Conservation (phyloP, 2,329 filamentous ascomycete genomes). For the Monosporascus sp. region DNA sequence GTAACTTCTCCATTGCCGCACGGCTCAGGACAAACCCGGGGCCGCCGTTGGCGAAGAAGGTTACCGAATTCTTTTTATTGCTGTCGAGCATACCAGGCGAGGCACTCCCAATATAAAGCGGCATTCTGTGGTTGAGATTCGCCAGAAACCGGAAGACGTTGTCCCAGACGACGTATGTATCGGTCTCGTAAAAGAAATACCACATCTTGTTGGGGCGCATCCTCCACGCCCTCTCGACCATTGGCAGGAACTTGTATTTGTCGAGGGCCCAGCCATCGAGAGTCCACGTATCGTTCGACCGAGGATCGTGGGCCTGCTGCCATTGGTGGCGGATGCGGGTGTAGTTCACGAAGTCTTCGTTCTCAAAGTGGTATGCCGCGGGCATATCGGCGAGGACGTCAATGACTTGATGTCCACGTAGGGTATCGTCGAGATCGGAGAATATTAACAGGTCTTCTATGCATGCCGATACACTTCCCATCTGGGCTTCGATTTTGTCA, state of each 20-base stretch:
- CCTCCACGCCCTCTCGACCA: constrained; percentile 46
- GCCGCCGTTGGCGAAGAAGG: constrained; percentile 45
- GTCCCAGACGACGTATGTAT: constrained; percentile 44
- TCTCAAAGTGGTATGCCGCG: constrained; percentile 28
- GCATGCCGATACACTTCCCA: constrained; percentile 48
- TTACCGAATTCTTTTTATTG: constrained; percentile 18
- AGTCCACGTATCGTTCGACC: constrained; percentile 16
- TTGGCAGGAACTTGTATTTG: constrained; percentile 53
- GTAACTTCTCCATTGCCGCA: constrained; percentile 38
- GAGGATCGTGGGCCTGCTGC: neutral
- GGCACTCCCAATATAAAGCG: constrained; percentile 46
- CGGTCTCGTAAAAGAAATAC: constrained; percentile 53
- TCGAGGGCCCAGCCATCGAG: constrained; percentile 47
- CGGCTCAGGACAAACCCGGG: constrained; percentile 42
- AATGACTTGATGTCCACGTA: constrained; percentile 37
- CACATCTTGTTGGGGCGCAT: constrained; percentile 43
- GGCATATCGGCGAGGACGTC: constrained; percentile 44
- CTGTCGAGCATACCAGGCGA: constrained; percentile 32
- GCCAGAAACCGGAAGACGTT: constrained; percentile 44
- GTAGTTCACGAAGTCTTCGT: constrained; percentile 34
- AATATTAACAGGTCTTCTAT: constrained; percentile 42
- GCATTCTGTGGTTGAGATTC: constrained; percentile 38
- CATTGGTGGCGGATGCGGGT: constrained; percentile 27
- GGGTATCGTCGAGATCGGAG: constrained; percentile 43
- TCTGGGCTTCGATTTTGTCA: constrained; percentile 38